Conservation (phyloP, 805 yeast genomes). For the Candida xiaguanensis region DNA sequence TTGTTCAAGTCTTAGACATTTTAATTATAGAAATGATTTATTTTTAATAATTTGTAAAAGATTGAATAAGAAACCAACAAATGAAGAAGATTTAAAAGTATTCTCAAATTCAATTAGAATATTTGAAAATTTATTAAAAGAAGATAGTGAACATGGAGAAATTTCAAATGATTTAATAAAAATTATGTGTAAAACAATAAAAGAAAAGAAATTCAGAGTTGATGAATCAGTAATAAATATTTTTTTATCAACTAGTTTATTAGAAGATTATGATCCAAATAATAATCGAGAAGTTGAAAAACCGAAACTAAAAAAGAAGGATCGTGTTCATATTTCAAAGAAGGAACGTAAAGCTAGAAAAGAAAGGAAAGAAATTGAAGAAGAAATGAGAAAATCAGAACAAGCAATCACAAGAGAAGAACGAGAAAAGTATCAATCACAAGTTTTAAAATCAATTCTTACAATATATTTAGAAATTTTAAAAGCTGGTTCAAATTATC, state of each 20-base stretch:
- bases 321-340: conserved; percentile 87
- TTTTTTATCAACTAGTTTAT: conserved; percentile 61
- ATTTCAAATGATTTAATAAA: conserved; percentile 72
- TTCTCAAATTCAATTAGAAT: conserved; percentile 61
- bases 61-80: conserved; percentile 56
- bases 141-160: conserved; percentile 77
- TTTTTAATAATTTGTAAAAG: conserved; percentile 65
- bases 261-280: conserved; percentile 72
- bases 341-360: conserved; percentile 84
- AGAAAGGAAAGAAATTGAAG: conserved; percentile 82
- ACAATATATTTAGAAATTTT: conserved; percentile 75
- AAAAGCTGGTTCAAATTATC: conserved; percentile 40
- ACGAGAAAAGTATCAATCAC: conserved; percentile 80
- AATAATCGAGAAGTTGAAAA: conserved; percentile 35
- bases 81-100: conserved; percentile 41
- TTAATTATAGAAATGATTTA: conserved; percentile 78
- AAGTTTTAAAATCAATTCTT: conserved; percentile 69
- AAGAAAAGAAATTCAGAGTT: conserved; percentile 70
- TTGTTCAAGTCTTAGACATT: conserved; percentile 62
- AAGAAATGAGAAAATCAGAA: conserved; percentile 85
- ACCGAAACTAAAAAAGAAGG: conserved; percentile 70
- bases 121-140: conserved; percentile 65
- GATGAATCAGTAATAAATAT: conserved; percentile 80
- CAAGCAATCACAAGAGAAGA: conserved; percentile 83
- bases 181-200: conserved; percentile 64